A percentile compares a stretch with the other conserved stretches of the same genome.
phyloP scores from a whole-genome alignment of 768 basidiomycete genomes.

The Paxillus rubicundulus region DNA sequence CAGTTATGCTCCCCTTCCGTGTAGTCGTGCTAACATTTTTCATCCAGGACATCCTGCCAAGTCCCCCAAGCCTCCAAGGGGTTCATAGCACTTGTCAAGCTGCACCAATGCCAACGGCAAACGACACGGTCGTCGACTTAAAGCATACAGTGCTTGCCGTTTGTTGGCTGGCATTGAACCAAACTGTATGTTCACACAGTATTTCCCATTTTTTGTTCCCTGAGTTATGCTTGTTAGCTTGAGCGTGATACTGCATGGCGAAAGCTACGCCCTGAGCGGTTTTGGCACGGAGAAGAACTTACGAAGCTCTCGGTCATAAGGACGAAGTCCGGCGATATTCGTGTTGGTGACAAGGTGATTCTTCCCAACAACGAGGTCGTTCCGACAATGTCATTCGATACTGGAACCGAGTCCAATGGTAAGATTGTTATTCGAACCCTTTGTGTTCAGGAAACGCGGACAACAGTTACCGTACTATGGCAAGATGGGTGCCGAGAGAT shows the following conservation, averaged over 20 bases:
- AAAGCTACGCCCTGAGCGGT: constrained; percentile 64
- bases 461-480: constrained; percentile 77
- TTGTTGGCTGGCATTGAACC: constrained; percentile 86
- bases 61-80: constrained; percentile 44
- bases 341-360: constrained; percentile 69
- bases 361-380: constrained; percentile 49
- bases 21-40: neutral
- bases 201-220: neutral
- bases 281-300: constrained; percentile 71
- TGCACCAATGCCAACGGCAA: constrained; percentile 39
- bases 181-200: constrained; percentile 52
- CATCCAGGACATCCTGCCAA: constrained; percentile 64
- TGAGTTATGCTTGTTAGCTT: constrained; percentile 45
- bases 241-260: constrained; percentile 50
- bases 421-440: constrained; percentile 54
- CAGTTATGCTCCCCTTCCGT: neutral
- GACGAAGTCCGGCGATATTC: constrained; percentile 62
- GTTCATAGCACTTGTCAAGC: constrained; percentile 48
- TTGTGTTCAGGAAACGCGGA: constrained; percentile 67
- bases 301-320: constrained; percentile 61
- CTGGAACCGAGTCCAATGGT: constrained; percentile 43
- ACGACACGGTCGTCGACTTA: constrained; percentile 68
- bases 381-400: constrained; percentile 61
- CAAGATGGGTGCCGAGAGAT: constrained; percentile 76
- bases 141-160: constrained; percentile 78